Conservation (phyloP, 345 rosid species). For the Kernera saxatilis region DNA sequence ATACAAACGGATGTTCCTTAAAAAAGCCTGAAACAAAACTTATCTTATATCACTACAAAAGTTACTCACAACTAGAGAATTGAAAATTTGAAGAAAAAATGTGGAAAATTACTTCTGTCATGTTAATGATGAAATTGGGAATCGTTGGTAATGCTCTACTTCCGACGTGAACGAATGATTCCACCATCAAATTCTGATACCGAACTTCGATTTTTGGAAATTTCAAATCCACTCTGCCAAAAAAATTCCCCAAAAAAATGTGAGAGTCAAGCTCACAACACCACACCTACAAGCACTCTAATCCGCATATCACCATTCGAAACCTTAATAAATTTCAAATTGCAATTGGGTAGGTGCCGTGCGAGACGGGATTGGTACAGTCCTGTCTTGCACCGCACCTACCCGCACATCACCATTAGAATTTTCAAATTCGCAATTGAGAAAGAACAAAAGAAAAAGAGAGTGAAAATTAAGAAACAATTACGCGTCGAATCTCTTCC, state of each 20-base stretch:
- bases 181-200: constrained; percentile 64
- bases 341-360: too few species aligned
- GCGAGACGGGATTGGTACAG: too few species aligned
- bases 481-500: constrained; percentile 78
- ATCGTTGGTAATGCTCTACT: constrained; percentile 96
- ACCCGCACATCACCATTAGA: too few species aligned
- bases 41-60: neutral
- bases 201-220: constrained; percentile 91
- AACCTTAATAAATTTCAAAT: too few species aligned
- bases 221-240: constrained; percentile 76
- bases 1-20: constrained; percentile 55
- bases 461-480: neutral
- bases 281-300: too few species aligned
- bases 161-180: constrained; percentile 84
- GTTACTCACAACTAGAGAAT: neutral
- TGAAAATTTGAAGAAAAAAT: neutral
- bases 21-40: constrained; percentile 45
- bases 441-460: neutral
- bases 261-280: too few species aligned
- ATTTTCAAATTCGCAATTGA: neutral
- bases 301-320: too few species aligned
- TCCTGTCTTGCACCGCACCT: too few species aligned
- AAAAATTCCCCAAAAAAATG: neutral
- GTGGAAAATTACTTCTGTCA: constrained; percentile 61
- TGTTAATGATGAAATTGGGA: constrained; percentile 85